Evolutionary conservation across 306 rosid species (phyloP).

Genomic region (Purshia tridentata): DNA sequence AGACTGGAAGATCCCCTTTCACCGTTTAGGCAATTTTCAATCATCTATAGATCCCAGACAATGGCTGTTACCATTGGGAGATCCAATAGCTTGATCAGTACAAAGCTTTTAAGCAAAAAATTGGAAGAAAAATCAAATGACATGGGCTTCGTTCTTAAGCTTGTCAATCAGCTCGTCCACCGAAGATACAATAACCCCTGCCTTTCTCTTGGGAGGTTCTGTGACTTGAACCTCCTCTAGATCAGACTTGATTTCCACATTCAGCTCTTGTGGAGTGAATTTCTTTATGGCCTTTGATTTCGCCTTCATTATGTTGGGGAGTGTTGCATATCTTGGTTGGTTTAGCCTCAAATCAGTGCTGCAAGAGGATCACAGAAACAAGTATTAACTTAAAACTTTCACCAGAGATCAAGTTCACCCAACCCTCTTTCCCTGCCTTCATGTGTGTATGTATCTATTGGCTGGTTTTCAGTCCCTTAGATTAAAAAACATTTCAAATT

Average conservation of each 20-base stretch:
- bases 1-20: background rate
- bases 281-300: slow-evolving; percentile 81
- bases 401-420: slow-evolving; percentile 7
- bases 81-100: background rate
- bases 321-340: slow-evolving; percentile 93
- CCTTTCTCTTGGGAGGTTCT: slow-evolving; percentile 94
- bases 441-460: background rate
- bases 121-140: slow-evolving; percentile 41
- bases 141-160: slow-evolving; percentile 78
- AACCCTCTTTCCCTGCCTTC: background rate
- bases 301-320: slow-evolving; percentile 97
- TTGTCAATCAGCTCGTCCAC: slow-evolving; percentile 89
- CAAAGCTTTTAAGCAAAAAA: background rate
- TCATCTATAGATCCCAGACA: slow-evolving; percentile 4
- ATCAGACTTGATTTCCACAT: slow-evolving; percentile 70
- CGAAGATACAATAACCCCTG: slow-evolving; percentile 72
- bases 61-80: slow-evolving; percentile 13
- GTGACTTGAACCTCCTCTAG: slow-evolving; percentile 72
- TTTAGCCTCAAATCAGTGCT: slow-evolving; percentile 92
- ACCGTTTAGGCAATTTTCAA: background rate
- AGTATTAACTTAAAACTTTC: background rate
- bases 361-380: slow-evolving; percentile 21
- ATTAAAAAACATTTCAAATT: background rate
- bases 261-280: slow-evolving; percentile 65
- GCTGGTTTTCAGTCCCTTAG: slow-evolving; percentile 7